Conservation (phyloP, 1,284 basidiomycete species). For the Moesziomyces antarcticus region DNA sequence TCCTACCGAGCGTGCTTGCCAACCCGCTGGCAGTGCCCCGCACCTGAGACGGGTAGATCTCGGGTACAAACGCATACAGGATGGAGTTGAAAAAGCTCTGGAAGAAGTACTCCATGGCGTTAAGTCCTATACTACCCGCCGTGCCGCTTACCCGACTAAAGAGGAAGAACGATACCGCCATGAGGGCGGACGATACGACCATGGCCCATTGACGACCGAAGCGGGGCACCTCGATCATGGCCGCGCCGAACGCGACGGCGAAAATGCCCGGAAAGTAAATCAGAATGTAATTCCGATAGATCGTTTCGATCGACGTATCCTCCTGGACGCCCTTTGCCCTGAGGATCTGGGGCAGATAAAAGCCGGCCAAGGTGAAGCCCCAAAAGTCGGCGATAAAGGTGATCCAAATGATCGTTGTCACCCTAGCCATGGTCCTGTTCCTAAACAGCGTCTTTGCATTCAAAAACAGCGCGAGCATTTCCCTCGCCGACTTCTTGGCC, state of each 20-base stretch:
- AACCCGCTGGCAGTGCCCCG: slow-evolving; percentile 68
- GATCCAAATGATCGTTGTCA: slow-evolving; percentile 65
- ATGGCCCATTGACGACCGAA: slow-evolving; percentile 69
- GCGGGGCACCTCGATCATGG: slow-evolving; percentile 68
- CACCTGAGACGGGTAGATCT: slow-evolving; percentile 69
- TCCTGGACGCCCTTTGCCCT: slow-evolving; percentile 65
- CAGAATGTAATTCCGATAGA: slow-evolving; percentile 67
- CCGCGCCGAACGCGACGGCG: slow-evolving; percentile 62
- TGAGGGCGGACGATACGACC: slow-evolving; percentile 68
- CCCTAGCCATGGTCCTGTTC: slow-evolving; percentile 64
- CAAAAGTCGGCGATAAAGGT: slow-evolving; percentile 64
- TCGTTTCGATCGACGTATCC: slow-evolving; percentile 66
- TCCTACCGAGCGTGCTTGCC: slow-evolving; percentile 67
- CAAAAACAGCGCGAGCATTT: slow-evolving; percentile 55
- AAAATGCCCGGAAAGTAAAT: slow-evolving; percentile 51
- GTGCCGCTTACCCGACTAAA: slow-evolving; percentile 48
- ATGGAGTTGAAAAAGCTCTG: slow-evolving; percentile 69
- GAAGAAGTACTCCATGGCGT: slow-evolving; percentile 69
- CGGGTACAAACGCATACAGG: slow-evolving; percentile 69
- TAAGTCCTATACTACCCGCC: slow-evolving; percentile 56
- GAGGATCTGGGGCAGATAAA: slow-evolving; percentile 68
- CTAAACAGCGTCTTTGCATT: slow-evolving; percentile 68
- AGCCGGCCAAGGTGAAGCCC: slow-evolving; percentile 69
- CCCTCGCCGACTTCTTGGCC: slow-evolving; percentile 44
- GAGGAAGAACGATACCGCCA: slow-evolving; percentile 69